phyloP scores from a whole-genome alignment of 148 eudicot species.

The Fallopia convolvulus region DNA sequence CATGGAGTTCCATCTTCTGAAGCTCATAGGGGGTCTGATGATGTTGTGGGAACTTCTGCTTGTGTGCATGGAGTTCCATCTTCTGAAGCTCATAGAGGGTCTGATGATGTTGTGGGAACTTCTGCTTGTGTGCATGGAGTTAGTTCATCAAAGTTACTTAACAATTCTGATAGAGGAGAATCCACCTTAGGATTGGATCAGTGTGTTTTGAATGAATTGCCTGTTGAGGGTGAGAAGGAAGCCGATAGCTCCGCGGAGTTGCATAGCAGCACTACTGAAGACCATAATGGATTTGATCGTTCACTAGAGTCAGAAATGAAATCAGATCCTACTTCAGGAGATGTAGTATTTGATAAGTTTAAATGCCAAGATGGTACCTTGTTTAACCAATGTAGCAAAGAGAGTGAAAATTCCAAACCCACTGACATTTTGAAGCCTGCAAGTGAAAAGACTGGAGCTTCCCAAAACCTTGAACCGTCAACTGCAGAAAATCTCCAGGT shows the following conservation, averaged over 20 bases:
- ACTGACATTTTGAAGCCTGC: constrained; percentile 17
- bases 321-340: constrained; percentile 12
- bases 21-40: constrained; percentile 16
- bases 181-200: neutral
- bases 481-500: constrained; percentile 23
- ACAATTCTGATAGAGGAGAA: constrained; percentile 10
- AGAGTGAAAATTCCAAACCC: constrained; percentile 17
- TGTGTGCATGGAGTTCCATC: constrained; percentile 11
- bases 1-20: constrained; percentile 14
- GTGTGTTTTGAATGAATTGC: neutral
- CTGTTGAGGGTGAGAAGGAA: constrained; percentile 7
- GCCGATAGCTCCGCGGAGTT: neutral
- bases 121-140: constrained; percentile 16
- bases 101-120: constrained; percentile 13
- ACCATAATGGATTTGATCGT: neutral
- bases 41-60: constrained; percentile 13
- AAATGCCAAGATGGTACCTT: constrained; percentile 19
- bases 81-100: constrained; percentile 13
- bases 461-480: constrained; percentile 14
- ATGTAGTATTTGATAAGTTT: constrained; percentile 19
- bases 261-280: neutral
- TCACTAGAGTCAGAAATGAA: constrained; percentile 2
- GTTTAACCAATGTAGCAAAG: constrained; percentile 15
- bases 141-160: constrained; percentile 18
- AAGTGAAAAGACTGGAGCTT: constrained; percentile 16